phyloP scores from a whole-genome alignment of 164 flowering plant species.

The Houttuynia cordata region DNA sequence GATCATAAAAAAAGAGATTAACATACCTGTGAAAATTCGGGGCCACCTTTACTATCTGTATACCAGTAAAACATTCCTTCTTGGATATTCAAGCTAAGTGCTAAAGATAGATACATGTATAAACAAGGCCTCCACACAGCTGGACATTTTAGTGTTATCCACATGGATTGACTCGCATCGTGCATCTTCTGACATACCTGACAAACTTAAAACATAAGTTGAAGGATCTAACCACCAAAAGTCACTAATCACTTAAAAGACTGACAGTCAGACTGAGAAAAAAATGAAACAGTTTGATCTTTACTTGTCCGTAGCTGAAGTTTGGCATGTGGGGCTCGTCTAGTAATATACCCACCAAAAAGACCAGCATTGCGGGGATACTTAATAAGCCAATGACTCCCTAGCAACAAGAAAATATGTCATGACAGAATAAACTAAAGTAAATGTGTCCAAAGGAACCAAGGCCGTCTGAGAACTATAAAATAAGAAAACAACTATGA shows the following conservation, averaged over 20 bases:
- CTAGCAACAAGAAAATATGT: conserved; percentile 21
- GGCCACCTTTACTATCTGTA: conserved; percentile 73
- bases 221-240: not conserved
- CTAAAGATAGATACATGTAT: conserved; percentile 79
- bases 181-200: conserved; percentile 59
- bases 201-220: not conserved
- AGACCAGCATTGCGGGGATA: conserved; percentile 57
- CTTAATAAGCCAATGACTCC: conserved; percentile 74
- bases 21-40: conserved; percentile 79
- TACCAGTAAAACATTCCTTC: conserved; percentile 96
- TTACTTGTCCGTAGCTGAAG: conserved; percentile 57
- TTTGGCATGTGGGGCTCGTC: conserved; percentile 43
- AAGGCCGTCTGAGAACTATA: not conserved
- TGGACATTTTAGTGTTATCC: conserved; percentile 61
- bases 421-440: not conserved
- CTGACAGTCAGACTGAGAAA: not conserved
- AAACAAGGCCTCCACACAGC: conserved; percentile 91
- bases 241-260: not conserved
- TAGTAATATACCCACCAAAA: conserved; percentile 52
- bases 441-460: not conserved
- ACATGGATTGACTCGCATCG: conserved; percentile 68
- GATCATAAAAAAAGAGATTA: no score
- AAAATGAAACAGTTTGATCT: not conserved
- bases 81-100: conserved; percentile 53
- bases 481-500: not conserved